These are phyloP conservation scores for Rhizopus microsporus DNA, from an alignment of 371 early-diverging fungal genomes.

Conservation along the genomic window DNA sequence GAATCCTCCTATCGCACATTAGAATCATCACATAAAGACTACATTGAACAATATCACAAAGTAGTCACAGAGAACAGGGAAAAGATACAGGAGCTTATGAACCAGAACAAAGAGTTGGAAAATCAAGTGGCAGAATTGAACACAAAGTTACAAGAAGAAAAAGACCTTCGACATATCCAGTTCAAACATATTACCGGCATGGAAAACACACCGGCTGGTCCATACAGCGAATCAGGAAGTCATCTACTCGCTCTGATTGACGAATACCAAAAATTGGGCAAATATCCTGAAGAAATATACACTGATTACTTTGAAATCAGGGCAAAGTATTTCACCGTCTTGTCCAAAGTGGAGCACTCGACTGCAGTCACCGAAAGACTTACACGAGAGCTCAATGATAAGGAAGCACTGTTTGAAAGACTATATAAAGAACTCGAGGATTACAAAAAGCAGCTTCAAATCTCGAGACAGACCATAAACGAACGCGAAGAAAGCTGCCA, in stretches of 20 bases:
- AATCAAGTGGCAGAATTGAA: conserved; percentile 9
- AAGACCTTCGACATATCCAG: conserved; percentile 6
- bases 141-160: conserved; percentile 4
- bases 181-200: conserved; percentile 8
- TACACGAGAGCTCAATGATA: conserved; percentile 3
- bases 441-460: background rate
- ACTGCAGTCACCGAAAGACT: background rate
- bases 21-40: background rate
- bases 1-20: background rate
- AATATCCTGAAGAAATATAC: conserved; percentile 17
- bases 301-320: conserved; percentile 13
- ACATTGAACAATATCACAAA: background rate
- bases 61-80: background rate
- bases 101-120: background rate
- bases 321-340: background rate
- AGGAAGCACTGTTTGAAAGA: background rate
- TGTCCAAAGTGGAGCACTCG: background rate
- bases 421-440: background rate
- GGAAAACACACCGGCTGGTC: background rate
- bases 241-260: conserved; percentile 6
- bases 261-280: conserved; percentile 11
- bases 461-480: background rate
- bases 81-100: background rate
- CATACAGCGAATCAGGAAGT: background rate
- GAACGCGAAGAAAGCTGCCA: background rate